These are phyloP conservation scores for Yamadazyma dendronema DNA, from an alignment of 1,139 yeast genomes.

Conservation along the genomic window DNA sequence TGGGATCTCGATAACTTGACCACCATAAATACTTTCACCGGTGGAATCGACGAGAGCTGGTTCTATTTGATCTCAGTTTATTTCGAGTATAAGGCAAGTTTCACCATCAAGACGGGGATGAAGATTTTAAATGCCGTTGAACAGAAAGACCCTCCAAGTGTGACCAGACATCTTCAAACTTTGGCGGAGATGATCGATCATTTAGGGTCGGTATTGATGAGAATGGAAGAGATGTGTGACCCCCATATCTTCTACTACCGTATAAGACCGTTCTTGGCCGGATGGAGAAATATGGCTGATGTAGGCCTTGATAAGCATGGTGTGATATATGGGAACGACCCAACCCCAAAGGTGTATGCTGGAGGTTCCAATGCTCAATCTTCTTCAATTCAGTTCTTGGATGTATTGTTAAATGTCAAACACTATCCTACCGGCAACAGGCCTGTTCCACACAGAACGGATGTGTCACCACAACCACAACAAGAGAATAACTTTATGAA, in stretches of 20 bases:
- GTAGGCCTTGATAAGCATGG: constrained; percentile 80
- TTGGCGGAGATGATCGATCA: constrained; percentile 76
- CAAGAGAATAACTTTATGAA: constrained; percentile 53
- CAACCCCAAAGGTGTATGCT: constrained; percentile 56
- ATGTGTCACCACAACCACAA: constrained; percentile 2
- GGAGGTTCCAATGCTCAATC: constrained; percentile 97
- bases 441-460: constrained; percentile 31
- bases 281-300: constrained; percentile 90
- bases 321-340: constrained; percentile 70
- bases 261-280: constrained; percentile 86
- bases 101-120: constrained; percentile 60
- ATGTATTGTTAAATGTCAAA: constrained; percentile 68
- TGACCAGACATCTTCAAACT: constrained; percentile 50
- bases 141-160: constrained; percentile 31
- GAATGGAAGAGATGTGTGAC: constrained; percentile 93
- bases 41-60: constrained; percentile 91
- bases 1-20: constrained; percentile 67
- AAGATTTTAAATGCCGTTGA: constrained; percentile 30
- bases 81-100: constrained; percentile 80
- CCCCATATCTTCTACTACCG: constrained; percentile 88
- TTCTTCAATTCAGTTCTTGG: constrained; percentile 83
- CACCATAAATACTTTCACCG: constrained; percentile 83
- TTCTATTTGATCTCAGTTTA: constrained; percentile 85
- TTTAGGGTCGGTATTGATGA: constrained; percentile 71
- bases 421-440: constrained; percentile 77